These are phyloP conservation scores for Sedum album DNA, from an alignment of 164 flowering plant species.

Conservation along the genomic window DNA sequence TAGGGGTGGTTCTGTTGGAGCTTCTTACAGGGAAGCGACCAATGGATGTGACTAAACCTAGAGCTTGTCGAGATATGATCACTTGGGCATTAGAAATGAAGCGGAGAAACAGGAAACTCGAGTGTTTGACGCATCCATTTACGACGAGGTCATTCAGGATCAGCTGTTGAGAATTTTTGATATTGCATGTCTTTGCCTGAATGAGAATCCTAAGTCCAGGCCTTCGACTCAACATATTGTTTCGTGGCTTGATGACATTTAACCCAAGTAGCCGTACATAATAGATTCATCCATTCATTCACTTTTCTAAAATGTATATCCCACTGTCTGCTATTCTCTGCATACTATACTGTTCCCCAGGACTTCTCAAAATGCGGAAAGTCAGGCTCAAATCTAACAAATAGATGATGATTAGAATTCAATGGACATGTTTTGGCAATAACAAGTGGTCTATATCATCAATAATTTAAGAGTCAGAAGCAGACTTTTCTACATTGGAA, in stretches of 20 bases:
- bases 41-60: constrained; percentile 7
- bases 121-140: neutral
- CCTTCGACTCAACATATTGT: constrained; percentile 1
- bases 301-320: neutral
- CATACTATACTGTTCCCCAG: neutral
- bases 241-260: constrained; percentile 2
- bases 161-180: constrained; percentile 6
- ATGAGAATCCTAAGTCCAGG: constrained; percentile 3
- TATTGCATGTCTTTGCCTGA: constrained; percentile 8
- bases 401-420: too few species aligned
- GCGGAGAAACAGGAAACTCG: constrained; percentile 5
- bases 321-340: neutral
- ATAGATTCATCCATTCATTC: constrained; percentile 12
- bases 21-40: constrained; percentile 8
- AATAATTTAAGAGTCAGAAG: neutral
- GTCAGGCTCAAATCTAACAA: too few species aligned
- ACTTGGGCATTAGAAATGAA: constrained; percentile 7
- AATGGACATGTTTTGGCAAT: too few species aligned
- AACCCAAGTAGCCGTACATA: neutral
- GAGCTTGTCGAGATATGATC: constrained; percentile 8
- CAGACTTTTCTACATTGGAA: neutral
- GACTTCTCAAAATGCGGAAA: neutral
- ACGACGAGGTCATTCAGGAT: neutral
- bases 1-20: constrained; percentile 10
- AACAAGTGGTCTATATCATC: neutral